phyloP scores from a whole-genome alignment of 345 rosid species.

The Camelina hispida region DNA sequence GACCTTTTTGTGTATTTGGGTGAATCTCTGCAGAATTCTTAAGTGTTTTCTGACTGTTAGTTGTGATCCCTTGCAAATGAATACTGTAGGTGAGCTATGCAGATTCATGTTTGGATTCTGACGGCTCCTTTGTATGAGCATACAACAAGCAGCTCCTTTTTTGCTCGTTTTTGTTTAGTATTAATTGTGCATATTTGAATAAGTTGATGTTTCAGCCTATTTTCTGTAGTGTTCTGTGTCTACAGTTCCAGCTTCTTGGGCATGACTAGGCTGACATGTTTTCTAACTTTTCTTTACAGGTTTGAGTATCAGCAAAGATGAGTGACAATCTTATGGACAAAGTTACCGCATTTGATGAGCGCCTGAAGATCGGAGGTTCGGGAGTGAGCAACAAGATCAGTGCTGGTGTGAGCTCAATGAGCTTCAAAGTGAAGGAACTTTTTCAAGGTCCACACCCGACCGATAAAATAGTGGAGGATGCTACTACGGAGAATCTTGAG shows the following conservation, averaged over 20 bases:
- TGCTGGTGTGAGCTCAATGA: constrained; percentile 95
- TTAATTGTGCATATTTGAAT: not conserved
- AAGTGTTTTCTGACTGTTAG: not conserved
- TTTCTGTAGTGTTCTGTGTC: not conserved
- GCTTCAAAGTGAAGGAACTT: constrained; percentile 94
- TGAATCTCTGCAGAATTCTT: not conserved
- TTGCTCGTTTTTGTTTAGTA: not conserved
- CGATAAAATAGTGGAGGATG: constrained; percentile 94
- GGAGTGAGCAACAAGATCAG: constrained; percentile 84
- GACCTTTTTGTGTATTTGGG: not conserved
- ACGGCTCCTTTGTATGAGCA: not conserved
- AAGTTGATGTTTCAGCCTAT: constrained; percentile 11
- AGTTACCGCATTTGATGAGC: constrained; percentile 92
- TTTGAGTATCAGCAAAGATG: constrained; percentile 58
- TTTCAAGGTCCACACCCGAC: constrained; percentile 91
- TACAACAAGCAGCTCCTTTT: not conserved
- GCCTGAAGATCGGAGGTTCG: constrained; percentile 89
- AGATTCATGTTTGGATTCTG: not conserved
- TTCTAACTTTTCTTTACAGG: constrained; percentile 35
- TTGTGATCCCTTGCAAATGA: not conserved
- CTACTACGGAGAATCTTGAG: constrained; percentile 86
- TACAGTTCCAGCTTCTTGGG: constrained; percentile 13
- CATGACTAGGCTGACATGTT: constrained; percentile 24
- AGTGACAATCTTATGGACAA: constrained; percentile 92
- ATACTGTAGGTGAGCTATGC: too few species aligned